These are phyloP conservation scores for Apiospora malaysiana DNA, from an alignment of 2,329 filamentous ascomycete genomes.

Conservation along the genomic window DNA sequence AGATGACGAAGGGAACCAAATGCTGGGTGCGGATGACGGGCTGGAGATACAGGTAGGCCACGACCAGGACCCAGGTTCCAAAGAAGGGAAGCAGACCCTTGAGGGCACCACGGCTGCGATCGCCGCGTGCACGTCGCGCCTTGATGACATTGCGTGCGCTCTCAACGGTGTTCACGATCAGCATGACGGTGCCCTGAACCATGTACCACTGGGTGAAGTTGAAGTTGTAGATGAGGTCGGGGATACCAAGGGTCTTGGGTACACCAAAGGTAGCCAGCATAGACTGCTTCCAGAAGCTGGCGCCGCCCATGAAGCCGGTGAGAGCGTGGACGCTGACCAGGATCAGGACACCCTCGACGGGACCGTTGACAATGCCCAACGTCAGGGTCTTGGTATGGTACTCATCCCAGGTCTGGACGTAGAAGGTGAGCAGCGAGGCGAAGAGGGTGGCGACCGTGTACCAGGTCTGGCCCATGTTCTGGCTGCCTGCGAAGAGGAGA, in stretches of 20 bases:
- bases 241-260: conserved; percentile 67
- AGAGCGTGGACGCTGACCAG: conserved; percentile 81
- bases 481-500: conserved; percentile 86
- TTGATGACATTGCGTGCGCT: conserved; percentile 84
- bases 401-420: conserved; percentile 98
- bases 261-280: conserved; percentile 76
- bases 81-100: conserved; percentile 85
- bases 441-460: conserved; percentile 84
- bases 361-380: conserved; percentile 88
- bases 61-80: conserved; percentile 76
- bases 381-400: conserved; percentile 98
- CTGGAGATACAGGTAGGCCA: conserved; percentile 82
- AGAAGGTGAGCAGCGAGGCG: conserved; percentile 90
- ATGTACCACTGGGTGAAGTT: conserved; percentile 94
- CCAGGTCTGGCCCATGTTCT: conserved; percentile 95
- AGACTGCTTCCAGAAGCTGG: conserved; percentile 89
- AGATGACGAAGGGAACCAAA: conserved; percentile 87
- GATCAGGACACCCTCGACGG: conserved; percentile 91
- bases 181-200: conserved; percentile 80
- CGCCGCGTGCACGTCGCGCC: conserved; percentile 75
- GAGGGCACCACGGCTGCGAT: conserved; percentile 75
- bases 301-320: conserved; percentile 85
- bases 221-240: conserved; percentile 74
- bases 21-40: conserved; percentile 82
- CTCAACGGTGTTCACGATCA: conserved; percentile 83